Evolutionary conservation across 805 yeast species (phyloP), one percentile per base, ranked within the genome.

Genomic region (Candida chauliodis): DNA sequence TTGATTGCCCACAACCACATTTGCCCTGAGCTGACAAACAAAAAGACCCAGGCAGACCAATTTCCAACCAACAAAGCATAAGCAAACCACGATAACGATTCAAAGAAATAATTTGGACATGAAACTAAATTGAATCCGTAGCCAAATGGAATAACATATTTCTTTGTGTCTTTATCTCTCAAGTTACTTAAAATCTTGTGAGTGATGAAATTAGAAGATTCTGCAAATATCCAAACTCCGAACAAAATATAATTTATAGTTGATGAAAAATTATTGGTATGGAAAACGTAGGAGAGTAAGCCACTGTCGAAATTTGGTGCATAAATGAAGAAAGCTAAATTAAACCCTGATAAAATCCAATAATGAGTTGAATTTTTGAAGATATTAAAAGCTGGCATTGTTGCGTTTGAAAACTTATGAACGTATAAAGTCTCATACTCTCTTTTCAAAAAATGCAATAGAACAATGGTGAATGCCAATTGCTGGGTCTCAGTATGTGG

Each of bases 31-130:
- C 93, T 82, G 34, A 87, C 86, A 14, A 69, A 50, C 36, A 80
- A 66, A 66, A 93, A 93, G 16, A 86, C 52, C 55, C 80, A 72
- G 22, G 91, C 75, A 24, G 89, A 73, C 76, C 91, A 71, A 65
- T 89, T 88, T 45, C 88, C 82, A 50, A 78, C 81, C 55, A 88
- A 68, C 19, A 88, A 42, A 15, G 91, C 77, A 52, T 81, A 79
- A 19, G 73, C 61, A 1, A 82, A 55, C 96, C 96, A 93, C 1
- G 81, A 70, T 49, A 83, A 62, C 30, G 77, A 66, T 70, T 93
- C 99, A 59, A 89, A 91, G 49, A 88, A 83, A 61, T 93, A 93
- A 67, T 93, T 93, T 48, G 99, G 99, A 60, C 88, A 84, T n/a
- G 93, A 80, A 24, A 90, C 85, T 41, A 71, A 61, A 43, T 77